phyloP scores from a whole-genome alignment of 352 stramenopile genomes.

The Pythium phragmitis region DNA sequence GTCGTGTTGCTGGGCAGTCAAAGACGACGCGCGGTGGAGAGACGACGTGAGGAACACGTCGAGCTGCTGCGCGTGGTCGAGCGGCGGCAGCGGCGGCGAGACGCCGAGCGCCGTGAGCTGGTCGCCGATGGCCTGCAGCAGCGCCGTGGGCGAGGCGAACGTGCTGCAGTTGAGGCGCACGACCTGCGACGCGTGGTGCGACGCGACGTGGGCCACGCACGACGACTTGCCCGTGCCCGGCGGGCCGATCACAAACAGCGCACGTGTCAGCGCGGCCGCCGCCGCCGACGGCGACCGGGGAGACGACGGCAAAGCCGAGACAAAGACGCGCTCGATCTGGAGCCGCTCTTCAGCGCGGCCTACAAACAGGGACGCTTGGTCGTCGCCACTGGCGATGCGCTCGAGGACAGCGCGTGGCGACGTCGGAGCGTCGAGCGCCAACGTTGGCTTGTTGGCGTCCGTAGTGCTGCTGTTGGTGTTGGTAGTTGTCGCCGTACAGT shows the following conservation, averaged over 20 bases:
- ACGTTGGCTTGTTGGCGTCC: constrained; percentile 13
- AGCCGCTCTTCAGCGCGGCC: constrained; percentile 42
- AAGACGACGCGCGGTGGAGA: neutral
- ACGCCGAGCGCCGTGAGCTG: constrained; percentile 30
- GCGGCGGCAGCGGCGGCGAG: constrained; percentile 15
- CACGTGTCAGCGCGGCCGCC: constrained; percentile 10
- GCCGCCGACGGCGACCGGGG: neutral
- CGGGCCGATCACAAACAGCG: constrained; percentile 65
- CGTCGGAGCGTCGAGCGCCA: constrained; percentile 27
- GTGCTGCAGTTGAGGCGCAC: constrained; percentile 66
- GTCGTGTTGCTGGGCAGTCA: neutral
- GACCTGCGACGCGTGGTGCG: constrained; percentile 20
- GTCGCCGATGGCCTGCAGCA: constrained; percentile 42
- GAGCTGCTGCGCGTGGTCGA: constrained; percentile 44
- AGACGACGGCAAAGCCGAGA: constrained; percentile 7
- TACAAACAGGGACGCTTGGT: constrained; percentile 25
- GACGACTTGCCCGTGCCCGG: constrained; percentile 72
- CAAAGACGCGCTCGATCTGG: constrained; percentile 29
- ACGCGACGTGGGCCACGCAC: constrained; percentile 46
- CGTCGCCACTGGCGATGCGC: constrained; percentile 4
- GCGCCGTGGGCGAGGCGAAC: constrained; percentile 44
- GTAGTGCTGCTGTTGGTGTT: neutral
- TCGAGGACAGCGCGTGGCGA: constrained; percentile 11
- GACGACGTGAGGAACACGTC: constrained; percentile 40
- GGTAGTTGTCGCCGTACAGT: constrained; percentile 16